A percentile compares a stretch with the other conserved stretches of the same genome.
These are phyloP conservation scores for Ephemerocybe angulata DNA, from an alignment of 768 basidiomycete species.

Conservation along the genomic window DNA sequence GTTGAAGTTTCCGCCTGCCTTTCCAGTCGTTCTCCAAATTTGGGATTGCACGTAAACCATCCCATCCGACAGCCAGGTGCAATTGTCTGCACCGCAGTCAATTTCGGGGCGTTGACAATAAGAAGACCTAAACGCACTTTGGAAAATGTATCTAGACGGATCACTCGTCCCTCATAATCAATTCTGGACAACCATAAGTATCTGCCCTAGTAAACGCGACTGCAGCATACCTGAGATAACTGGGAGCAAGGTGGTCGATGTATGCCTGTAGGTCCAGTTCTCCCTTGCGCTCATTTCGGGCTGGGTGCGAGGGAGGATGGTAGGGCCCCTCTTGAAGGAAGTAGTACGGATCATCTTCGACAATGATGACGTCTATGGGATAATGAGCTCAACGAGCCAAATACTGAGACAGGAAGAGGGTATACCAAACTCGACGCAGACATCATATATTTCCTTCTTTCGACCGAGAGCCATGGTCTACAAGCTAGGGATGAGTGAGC, in stretches of 20 bases:
- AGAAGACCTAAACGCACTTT: constrained; percentile 41
- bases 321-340: constrained; percentile 66
- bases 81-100: constrained; percentile 47
- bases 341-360: constrained; percentile 82
- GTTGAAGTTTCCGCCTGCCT: constrained; percentile 65
- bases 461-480: constrained; percentile 59
- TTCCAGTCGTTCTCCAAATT: constrained; percentile 74
- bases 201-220: neutral
- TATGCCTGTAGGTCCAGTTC: constrained; percentile 34
- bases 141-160: constrained; percentile 78
- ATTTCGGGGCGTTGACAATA: neutral
- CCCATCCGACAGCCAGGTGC: constrained; percentile 76
- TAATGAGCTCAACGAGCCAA: neutral
- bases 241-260: constrained; percentile 55
- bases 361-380: constrained; percentile 61
- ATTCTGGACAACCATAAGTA: constrained; percentile 31
- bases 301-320: constrained; percentile 34
- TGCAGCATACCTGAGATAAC: constrained; percentile 47
- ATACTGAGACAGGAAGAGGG: constrained; percentile 2
- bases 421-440: constrained; percentile 76
- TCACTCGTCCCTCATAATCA: constrained; percentile 79
- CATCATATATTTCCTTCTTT: constrained; percentile 78
- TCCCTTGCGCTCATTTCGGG: constrained; percentile 16
- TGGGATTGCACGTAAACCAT: constrained; percentile 74
- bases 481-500: neutral